Base-by-base conservation (phyloP, 352 stramenopile genomes). In the Phytophthora ohioensis region DNA sequence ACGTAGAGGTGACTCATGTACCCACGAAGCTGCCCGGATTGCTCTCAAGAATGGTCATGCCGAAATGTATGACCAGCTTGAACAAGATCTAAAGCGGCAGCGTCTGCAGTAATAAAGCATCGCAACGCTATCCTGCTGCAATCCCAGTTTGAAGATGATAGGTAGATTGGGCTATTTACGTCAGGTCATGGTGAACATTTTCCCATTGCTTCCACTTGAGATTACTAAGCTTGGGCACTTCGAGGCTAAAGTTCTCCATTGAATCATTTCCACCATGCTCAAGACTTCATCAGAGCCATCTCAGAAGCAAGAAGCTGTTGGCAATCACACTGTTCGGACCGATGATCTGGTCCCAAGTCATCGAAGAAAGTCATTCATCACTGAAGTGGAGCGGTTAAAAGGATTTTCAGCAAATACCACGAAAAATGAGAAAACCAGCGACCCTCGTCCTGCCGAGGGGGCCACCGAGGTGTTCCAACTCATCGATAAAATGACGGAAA, bases 401-500 rank as follows among this genome's bases (percentile, higher is more conserved):
- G 12, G 34, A 15, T 3, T 49, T 30, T 59, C 48, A 47, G 3
- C 46, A 53, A 60, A 35, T 45, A 3, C 13, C 31, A 39, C 4
- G 13, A 70, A 52, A 15, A 55, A 13, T 21, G 46, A 69, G 36
- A 65, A 55, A 51, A 41, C 13, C 32, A 45, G 38, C 12, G 52
- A 63, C 31, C 1, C 56, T 55, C 64, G 69, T 35, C 49, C 69
- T 41, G 42, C 47, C 3, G 73, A 68, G 5, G 81, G 69, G 2
- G 67, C 76, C 5, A 47, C 73, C 2, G 76, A 88, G 36, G 76
- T 90, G 2, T 88, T 88, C 36, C 68, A 73, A 12, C 64, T 87
- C 4, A 79, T 90, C n/a, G 82, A 90, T 54, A 77, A 67, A 47
- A 70, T 88, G 32, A 61, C 71, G 3, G 78, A 87, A 48, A 84